Evolutionary conservation across 345 rosid genomes (phyloP), one percentile per base, ranked within the genome.

Genomic region (Psidium friedrichsthalianum): DNA sequence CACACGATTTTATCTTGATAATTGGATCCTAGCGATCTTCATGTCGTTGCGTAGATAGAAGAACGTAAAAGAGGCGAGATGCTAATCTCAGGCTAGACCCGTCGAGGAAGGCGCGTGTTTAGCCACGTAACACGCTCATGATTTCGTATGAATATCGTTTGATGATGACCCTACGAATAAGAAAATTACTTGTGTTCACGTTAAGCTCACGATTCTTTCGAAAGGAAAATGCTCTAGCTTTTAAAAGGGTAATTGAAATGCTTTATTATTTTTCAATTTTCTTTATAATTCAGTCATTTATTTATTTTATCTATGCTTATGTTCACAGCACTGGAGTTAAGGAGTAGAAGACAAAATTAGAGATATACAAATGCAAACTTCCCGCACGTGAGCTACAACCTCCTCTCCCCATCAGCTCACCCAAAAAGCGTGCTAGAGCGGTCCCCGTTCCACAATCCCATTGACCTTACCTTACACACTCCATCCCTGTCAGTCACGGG

Each of bases 21-120:
- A 32, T 7, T 3, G 0, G 1, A 29, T 8, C 18, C 0, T 0
- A 0, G 2, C 0, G 0, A 29, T 32, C 2, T 11, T 29, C 8
- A n/a, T n/a, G n/a, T n/a, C n/a, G n/a, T n/a, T n/a, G n/a, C n/a
- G n/a, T n/a, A n/a, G n/a, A n/a, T n/a, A 12, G 8, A 58, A 24
- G 69, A n/a, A 58, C 16, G n/a, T n/a, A 59, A 27, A 27, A 27
- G 20, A 29, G 22, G 42, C 3, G 1, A 27, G 32, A 64, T 64
- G 21, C 22, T 61, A 0, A 64, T 64, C 76, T 64, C 22, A 0
- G 0, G 4, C 11, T 21, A 0, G 36, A 1, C 22, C 22, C 6
- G 0, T 29, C 0, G 0, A 29, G 3, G 36, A 9, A 29, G 42
- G 22, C 7, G 20, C 18, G 3, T 1, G 76, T 15, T 61, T 8